Percentiles rank a stretch among this genome's conserved stretches.
phyloP scores from a whole-genome alignment of 495 filamentous ascomycete species.

The Schizothecium vesticola region DNA sequence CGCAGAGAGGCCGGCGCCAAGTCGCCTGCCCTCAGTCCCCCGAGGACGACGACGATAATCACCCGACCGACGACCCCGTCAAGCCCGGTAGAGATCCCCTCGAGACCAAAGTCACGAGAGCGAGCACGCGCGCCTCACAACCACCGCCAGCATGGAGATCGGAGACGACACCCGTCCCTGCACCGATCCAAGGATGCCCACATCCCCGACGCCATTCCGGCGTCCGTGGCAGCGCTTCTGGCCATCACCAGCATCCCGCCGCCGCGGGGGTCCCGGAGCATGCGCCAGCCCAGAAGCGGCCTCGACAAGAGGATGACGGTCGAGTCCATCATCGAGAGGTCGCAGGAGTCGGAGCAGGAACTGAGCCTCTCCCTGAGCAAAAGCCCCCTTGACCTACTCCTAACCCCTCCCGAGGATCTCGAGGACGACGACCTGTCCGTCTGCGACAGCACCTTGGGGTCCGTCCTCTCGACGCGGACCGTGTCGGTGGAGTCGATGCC shows the following conservation, averaged over 20 bases:
- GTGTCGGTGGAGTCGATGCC: conserved; percentile 47
- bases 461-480: conserved; percentile 38
- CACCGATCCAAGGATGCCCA: conserved; percentile 35
- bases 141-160: conserved; percentile 19
- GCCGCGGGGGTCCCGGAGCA: conserved; percentile 29
- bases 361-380: conserved; percentile 41
- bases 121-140: conserved; percentile 24
- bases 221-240: conserved; percentile 55
- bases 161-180: conserved; percentile 8
- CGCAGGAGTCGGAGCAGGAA: conserved; percentile 47
- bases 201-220: conserved; percentile 47
- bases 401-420: conserved; percentile 50
- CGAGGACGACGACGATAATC: conserved; percentile 24
- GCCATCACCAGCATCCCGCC: conserved; percentile 56
- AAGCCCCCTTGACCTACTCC: conserved; percentile 47
- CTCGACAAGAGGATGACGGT: conserved; percentile 42
- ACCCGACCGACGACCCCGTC: conserved; percentile 35
- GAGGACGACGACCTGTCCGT: conserved; percentile 42
- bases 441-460: conserved; percentile 42
- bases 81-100: conserved; percentile 44
- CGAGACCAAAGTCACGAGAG: conserved; percentile 31
- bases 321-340: conserved; percentile 44
- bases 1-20: conserved; percentile 17
- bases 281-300: conserved; percentile 17
- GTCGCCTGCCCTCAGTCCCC: conserved; percentile 28